Conservation (phyloP, 2,329 filamentous ascomycete species). For the Aulographum hederae region DNA sequence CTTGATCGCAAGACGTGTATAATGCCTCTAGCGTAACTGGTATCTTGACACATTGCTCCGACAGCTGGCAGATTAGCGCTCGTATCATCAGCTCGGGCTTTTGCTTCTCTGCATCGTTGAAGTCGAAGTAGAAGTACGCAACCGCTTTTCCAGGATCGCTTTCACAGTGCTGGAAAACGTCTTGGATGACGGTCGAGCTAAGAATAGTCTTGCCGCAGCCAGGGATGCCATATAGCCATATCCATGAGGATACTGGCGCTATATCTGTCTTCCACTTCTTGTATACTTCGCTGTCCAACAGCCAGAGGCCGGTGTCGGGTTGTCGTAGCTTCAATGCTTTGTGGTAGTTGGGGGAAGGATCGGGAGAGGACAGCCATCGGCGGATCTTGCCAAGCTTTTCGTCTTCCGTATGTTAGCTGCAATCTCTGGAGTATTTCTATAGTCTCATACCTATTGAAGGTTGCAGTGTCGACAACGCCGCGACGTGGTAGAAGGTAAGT, state of each 20-base stretch:
- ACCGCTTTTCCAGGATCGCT: slow-evolving; percentile 5
- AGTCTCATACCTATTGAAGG: background rate
- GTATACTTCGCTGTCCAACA: slow-evolving; percentile 4
- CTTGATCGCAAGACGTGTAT: slow-evolving; percentile 9
- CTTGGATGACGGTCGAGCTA: slow-evolving; percentile 4
- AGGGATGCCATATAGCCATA: slow-evolving; percentile 5
- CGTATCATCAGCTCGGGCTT: slow-evolving; percentile 15
- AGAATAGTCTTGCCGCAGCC: slow-evolving; percentile 6
- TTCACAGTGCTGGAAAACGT: slow-evolving; percentile 5
- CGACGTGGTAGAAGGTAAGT: background rate
- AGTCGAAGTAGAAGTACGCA: slow-evolving; percentile 16
- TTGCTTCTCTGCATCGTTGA: slow-evolving; percentile 20
- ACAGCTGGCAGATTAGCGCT: slow-evolving; percentile 20
- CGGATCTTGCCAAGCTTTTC: slow-evolving; percentile 7
- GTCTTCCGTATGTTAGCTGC: background rate
- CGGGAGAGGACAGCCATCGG: slow-evolving; percentile 7
- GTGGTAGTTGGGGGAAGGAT: slow-evolving; percentile 6
- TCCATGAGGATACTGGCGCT: background rate
- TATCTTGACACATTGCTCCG: slow-evolving; percentile 6
- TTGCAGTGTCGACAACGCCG: background rate
- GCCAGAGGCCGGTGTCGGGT: slow-evolving; percentile 5
- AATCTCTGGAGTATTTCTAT: background rate
- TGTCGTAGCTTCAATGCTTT: slow-evolving; percentile 5
- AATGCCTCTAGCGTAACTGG: slow-evolving; percentile 10
- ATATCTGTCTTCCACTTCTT: slow-evolving; percentile 2